Conservation (phyloP, 192 early-diverging fungal genomes). For the Neocallimastix lanati region DNA sequence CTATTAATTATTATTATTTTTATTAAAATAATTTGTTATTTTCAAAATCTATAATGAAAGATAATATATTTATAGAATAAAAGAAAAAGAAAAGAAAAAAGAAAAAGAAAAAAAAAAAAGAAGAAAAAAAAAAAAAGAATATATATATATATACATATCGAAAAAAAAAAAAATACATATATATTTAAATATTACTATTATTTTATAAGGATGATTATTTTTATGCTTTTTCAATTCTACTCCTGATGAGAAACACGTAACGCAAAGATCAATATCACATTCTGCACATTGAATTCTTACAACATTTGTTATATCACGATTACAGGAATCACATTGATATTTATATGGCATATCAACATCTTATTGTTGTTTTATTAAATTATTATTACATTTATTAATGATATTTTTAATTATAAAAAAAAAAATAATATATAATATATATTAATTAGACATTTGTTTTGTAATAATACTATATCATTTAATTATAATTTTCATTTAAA, state of each 20-base stretch:
- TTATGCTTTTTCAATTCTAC: conserved; percentile 62
- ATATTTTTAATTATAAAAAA: too few species aligned
- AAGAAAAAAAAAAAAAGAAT: neutral
- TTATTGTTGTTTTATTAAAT: too few species aligned
- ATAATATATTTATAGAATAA: too few species aligned
- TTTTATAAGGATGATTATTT: conserved; percentile 70
- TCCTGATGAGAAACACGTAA: conserved; percentile 78
- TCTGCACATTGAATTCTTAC: conserved; percentile 61
- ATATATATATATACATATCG: neutral
- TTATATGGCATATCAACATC: neutral
- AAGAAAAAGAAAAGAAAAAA: conserved; percentile 4
- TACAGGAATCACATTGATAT: conserved; percentile 67
- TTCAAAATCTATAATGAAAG: too few species aligned
- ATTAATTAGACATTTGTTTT: too few species aligned
- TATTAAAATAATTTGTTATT: too few species aligned
- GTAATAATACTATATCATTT: too few species aligned
- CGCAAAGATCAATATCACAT: conserved; percentile 78
- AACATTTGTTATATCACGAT: conserved; percentile 71
- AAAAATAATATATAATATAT: too few species aligned
- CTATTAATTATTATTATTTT: too few species aligned
- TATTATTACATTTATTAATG: neutral
- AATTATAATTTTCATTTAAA: too few species aligned
- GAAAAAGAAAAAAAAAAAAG: neutral
- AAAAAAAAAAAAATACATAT: too few species aligned
- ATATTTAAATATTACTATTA: conserved; percentile 36